Conservation (phyloP, 352 stramenopile genomes). For the Synura sp. region DNA sequence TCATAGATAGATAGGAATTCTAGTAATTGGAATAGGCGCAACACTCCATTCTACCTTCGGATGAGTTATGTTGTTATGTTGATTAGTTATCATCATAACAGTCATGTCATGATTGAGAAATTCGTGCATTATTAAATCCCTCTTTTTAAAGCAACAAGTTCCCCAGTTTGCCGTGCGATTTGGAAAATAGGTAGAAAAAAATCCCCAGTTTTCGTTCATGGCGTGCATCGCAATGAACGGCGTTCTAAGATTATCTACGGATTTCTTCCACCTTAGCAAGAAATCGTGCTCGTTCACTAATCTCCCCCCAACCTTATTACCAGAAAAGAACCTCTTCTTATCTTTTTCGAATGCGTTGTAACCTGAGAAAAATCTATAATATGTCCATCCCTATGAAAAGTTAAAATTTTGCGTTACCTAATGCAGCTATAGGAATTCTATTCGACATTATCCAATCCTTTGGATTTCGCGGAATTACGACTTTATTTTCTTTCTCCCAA, state of each 20-base stretch:
- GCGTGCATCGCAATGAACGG: neutral
- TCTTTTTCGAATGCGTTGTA: constrained; percentile 4
- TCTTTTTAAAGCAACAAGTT: neutral
- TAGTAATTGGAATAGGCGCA: no score
- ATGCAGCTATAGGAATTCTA: no score
- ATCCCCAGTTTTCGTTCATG: constrained; percentile 30
- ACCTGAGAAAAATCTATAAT: no score
- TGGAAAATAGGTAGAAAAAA: neutral
- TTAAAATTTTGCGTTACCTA: no score
- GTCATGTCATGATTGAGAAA: constrained; percentile 36
- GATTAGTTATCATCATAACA: constrained; percentile 17
- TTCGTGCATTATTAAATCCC: neutral
- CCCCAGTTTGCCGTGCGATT: constrained; percentile 19
- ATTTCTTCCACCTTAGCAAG: neutral
- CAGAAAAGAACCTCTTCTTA: neutral
- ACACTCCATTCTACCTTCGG: no score
- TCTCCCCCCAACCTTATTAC: neutral
- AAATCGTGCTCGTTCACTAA: neutral
- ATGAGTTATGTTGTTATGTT: constrained; percentile 25
- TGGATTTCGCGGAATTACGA: no score
- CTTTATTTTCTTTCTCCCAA: no score
- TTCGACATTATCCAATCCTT: no score
- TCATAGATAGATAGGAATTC: no score
- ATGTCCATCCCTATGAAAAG: no score
- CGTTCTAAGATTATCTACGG: neutral